Percentiles rank a stretch among this genome's conserved stretches.
phyloP scores from a whole-genome alignment of 768 basidiomycete species.

The Tricholoma bakamatsutake region DNA sequence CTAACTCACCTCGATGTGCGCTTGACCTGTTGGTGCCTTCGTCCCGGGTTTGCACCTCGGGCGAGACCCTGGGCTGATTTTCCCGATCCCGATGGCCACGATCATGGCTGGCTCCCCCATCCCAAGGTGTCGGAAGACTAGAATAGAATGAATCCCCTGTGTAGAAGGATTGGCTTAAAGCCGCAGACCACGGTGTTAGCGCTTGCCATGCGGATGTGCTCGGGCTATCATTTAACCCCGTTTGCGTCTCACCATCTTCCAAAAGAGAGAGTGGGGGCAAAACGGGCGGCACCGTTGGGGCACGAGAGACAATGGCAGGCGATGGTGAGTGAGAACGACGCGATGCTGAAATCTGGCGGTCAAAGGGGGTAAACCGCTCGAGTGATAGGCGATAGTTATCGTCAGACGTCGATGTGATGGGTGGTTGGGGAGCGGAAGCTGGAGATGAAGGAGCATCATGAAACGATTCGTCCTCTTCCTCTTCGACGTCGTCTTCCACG shows the following conservation, averaged over 20 bases:
- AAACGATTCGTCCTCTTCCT: background rate
- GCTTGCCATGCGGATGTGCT: background rate
- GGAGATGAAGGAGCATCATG: constrained; percentile 2
- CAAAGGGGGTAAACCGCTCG: constrained; percentile 49
- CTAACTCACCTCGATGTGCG: background rate
- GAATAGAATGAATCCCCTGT: background rate
- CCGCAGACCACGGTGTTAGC: background rate
- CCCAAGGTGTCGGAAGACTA: background rate
- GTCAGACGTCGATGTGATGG: constrained; percentile 15
- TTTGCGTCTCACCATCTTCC: constrained; percentile 7
- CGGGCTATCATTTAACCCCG: background rate
- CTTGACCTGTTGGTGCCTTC: background rate
- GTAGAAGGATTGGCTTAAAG: background rate
- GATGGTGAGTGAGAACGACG: constrained; percentile 31
- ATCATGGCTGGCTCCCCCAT: background rate
- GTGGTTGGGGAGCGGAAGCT: background rate
- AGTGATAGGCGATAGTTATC: constrained; percentile 39
- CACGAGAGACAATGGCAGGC: constrained; percentile 10
- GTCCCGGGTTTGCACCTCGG: background rate
- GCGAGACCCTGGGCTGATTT: background rate
- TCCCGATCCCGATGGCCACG: background rate
- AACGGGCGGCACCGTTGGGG: constrained; percentile 26
- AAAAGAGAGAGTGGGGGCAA: constrained; percentile 30
- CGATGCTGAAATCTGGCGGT: constrained; percentile 45
- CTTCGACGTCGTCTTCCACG: constrained; percentile 6